Evolutionary conservation across 2,329 filamentous ascomycete genomes (phyloP).

Genomic region (Scedosporium boydii): DNA sequence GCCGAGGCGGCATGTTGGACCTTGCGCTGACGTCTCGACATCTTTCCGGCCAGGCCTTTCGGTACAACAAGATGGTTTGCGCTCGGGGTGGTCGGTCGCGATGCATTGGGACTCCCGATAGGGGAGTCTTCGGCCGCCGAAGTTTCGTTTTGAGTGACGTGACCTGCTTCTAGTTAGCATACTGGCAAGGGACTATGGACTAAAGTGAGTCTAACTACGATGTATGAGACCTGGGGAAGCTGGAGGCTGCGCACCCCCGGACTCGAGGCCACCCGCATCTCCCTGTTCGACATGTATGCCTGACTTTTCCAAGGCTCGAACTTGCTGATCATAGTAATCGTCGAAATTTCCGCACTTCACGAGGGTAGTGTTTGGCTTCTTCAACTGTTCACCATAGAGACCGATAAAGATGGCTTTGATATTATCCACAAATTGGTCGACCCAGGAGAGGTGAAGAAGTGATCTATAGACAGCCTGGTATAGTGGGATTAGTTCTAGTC

Average conservation of each 20-base stretch:
- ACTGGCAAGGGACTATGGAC: background rate
- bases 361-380: conserved; percentile 66
- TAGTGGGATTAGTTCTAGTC: background rate
- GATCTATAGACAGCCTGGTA: conserved; percentile 89
- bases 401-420: conserved; percentile 87
- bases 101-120: conserved; percentile 36
- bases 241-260: background rate
- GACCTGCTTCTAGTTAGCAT: background rate
- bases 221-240: conserved; percentile 15
- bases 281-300: conserved; percentile 16
- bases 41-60: conserved; percentile 67
- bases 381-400: conserved; percentile 81
- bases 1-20: conserved; percentile 56
- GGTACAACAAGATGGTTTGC: conserved; percentile 52
- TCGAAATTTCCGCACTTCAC: conserved; percentile 76
- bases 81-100: conserved; percentile 68
- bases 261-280: background rate
- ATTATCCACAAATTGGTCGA: conserved; percentile 92
- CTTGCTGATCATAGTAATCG: conserved; percentile 87
- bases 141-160: background rate
- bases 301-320: conserved; percentile 65
- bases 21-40: conserved; percentile 71
- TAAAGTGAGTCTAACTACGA: background rate
- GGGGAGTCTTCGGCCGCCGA: conserved; percentile 1
- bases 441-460: conserved; percentile 89